Percentiles rank a stretch among this genome's conserved stretches.
Evolutionary conservation across 2,329 filamentous ascomycete genomes (phyloP).

Genomic region (Cryphonectria carpinicola): DNA sequence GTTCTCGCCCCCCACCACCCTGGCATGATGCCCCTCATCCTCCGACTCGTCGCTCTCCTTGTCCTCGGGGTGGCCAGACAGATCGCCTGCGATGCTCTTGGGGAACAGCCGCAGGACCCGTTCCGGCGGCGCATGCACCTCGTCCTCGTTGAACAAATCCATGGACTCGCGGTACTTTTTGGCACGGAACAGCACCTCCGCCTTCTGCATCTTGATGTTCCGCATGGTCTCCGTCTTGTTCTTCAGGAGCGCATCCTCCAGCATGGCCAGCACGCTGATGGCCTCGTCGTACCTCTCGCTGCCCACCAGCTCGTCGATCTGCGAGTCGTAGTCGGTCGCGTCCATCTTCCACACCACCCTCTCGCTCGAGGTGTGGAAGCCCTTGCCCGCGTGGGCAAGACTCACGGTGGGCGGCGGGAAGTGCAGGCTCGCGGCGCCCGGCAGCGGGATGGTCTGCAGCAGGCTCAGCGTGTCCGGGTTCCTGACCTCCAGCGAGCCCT

Average conservation of each 20-base stretch:
- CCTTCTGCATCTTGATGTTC: constrained; percentile 90
- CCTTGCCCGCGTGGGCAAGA: constrained; percentile 93
- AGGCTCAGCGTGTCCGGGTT: constrained; percentile 92
- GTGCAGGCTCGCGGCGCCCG: constrained; percentile 82
- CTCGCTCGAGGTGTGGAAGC: constrained; percentile 91
- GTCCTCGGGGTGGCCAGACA: constrained; percentile 59
- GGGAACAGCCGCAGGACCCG: constrained; percentile 86
- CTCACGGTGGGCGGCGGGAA: constrained; percentile 92
- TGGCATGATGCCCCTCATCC: constrained; percentile 36
- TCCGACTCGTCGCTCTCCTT: constrained; percentile 40
- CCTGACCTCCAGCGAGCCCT: constrained; percentile 84
- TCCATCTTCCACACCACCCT: constrained; percentile 95
- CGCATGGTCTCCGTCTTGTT: constrained; percentile 81
- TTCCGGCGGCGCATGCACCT: constrained; percentile 87
- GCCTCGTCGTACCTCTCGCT: constrained; percentile 83
- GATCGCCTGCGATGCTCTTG: constrained; percentile 77
- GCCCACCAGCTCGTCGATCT: constrained; percentile 80
- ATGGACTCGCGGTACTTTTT: constrained; percentile 84
- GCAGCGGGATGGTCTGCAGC: constrained; percentile 81
- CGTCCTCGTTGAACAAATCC: constrained; percentile 82
- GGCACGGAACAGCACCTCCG: constrained; percentile 79
- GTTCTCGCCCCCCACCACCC: constrained; percentile 30
- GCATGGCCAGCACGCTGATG: constrained; percentile 83
- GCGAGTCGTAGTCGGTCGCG: constrained; percentile 86
- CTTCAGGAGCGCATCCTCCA: constrained; percentile 87